phyloP scores from a whole-genome alignment of 441 rosid genomes.

The Gossypium laxum region DNA sequence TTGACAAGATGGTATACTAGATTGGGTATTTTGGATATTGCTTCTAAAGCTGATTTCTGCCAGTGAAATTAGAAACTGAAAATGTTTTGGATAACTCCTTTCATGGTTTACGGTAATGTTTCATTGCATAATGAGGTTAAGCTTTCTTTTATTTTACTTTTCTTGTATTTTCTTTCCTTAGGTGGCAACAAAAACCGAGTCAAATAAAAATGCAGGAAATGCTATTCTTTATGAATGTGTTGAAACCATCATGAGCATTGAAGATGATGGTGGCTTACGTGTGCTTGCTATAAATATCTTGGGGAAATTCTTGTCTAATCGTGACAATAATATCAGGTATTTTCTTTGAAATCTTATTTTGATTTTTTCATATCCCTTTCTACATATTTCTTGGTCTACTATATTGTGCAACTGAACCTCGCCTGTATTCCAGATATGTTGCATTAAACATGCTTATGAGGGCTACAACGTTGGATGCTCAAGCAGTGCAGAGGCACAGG shows the following conservation, averaged over 20 bases:
- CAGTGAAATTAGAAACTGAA: too few species aligned
- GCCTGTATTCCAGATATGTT: slow-evolving; percentile 59
- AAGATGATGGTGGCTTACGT: slow-evolving; percentile 89
- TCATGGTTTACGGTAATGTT: too few species aligned
- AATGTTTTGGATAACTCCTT: too few species aligned
- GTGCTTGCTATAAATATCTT: slow-evolving; percentile 96
- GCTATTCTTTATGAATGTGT: slow-evolving; percentile 96
- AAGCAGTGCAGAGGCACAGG: slow-evolving; percentile 97
- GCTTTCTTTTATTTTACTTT: not conserved
- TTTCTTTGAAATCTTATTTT: not conserved
- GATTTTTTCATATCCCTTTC: not conserved
- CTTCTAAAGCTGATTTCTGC: too few species aligned
- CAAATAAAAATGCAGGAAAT: slow-evolving; percentile 96
- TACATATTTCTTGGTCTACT: not conserved
- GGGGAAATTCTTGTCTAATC: slow-evolving; percentile 96
- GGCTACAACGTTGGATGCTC: slow-evolving; percentile 82
- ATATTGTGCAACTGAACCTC: slow-evolving; percentile 2
- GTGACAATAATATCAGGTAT: slow-evolving; percentile 98
- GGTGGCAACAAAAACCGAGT: slow-evolving; percentile 98
- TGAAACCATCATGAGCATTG: slow-evolving; percentile 93
- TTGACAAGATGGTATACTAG: too few species aligned
- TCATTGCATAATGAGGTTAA: not conserved
- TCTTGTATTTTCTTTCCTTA: slow-evolving; percentile 25
- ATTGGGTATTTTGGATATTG: too few species aligned
- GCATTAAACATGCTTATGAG: slow-evolving; percentile 96